Percentiles rank a stretch among this genome's conserved stretches.
Conservation (phyloP, 176 grass and related monocot genomes). For the Paspalum vaginatum region DNA sequence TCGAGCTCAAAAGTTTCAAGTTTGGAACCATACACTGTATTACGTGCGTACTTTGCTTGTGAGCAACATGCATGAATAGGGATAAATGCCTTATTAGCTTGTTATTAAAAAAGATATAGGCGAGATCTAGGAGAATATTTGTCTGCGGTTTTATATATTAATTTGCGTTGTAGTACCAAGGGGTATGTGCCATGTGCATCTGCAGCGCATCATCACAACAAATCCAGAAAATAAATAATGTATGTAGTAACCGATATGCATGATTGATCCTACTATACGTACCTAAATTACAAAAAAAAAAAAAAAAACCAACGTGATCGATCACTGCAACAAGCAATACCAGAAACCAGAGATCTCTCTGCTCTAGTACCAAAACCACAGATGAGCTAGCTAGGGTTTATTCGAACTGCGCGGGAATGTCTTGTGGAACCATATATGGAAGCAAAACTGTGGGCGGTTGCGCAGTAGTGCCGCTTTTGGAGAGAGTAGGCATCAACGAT, state of each 20-base stretch:
- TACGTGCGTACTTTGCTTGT: background rate
- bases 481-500: conserved; percentile 14
- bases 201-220: background rate
- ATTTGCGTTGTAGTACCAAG: conserved; percentile 17
- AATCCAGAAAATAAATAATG: background rate
- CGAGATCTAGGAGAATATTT: conserved; percentile 30
- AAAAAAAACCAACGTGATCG: conserved; percentile 9
- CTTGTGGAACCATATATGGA: background rate
- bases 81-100: conserved; percentile 29
- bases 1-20: background rate
- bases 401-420: background rate
- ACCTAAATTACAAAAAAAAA: background rate
- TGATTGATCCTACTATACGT: no score
- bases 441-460: conserved; percentile 21
- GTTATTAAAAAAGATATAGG: background rate
- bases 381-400: background rate
- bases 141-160: background rate
- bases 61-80: conserved; percentile 28
- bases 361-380: background rate
- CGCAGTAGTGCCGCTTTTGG: background rate
- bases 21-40: conserved; percentile 6
- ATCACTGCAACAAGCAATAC: conserved; percentile 5
- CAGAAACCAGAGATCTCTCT: conserved; percentile 13
- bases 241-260: no score
- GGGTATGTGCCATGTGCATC: conserved; percentile 25